Base-by-base conservation (phyloP, 305 asterid species). In the Nicotiana rustica region DNA sequence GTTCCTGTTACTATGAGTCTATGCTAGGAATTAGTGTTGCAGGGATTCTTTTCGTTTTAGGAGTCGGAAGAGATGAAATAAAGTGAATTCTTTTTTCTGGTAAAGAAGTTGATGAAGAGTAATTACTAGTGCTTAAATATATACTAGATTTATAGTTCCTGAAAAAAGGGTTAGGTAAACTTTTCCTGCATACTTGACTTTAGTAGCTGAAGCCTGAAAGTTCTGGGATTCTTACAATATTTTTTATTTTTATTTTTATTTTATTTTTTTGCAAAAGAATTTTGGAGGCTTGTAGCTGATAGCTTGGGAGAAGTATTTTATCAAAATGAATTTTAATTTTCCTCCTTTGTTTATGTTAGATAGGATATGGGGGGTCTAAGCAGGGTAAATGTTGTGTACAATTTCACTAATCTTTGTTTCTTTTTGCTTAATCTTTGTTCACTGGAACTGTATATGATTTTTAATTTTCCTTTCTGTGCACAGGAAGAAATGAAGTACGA, bases 401-500 rank as follows among this genome's bases (percentile, higher is more conserved):
- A 41, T 62, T 61, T 41, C 71, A 38, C 14, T 29, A 65, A 41
- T 80, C 84, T 41, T 82, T 41, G 79, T 82, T 80, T 56, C 49
- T 60, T 36, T 47, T 68, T 25, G 41, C 79, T 44, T 84, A 29
- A 67, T 8, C 17, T 79, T 36, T 70, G 59, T 38, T 70, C 12
- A 52, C 1, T 75, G 65, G 18, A 59, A 65, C 25, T 4, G 79
- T 65, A 79, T 79, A 38, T 88, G 68, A 88, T 67, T 13, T 62
- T 66, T 21, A 55, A 15, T 57, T 19, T 71, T 61, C 3, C 47
- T 68, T 82, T 41, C 82, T 38, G 71, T 85, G 49, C 77, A 86
- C 97, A 94, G 99, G 88, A 31, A 33, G 93, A 90, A 47, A 88
- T 92, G 82, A 88, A 86, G 86, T 96, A 94, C 70, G 87, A 83